A percentile compares a stretch with the other conserved stretches of the same genome.
Evolutionary conservation across 108 stramenopile genomes (phyloP).

Genomic region (Cafeteria roenbergensis): DNA sequence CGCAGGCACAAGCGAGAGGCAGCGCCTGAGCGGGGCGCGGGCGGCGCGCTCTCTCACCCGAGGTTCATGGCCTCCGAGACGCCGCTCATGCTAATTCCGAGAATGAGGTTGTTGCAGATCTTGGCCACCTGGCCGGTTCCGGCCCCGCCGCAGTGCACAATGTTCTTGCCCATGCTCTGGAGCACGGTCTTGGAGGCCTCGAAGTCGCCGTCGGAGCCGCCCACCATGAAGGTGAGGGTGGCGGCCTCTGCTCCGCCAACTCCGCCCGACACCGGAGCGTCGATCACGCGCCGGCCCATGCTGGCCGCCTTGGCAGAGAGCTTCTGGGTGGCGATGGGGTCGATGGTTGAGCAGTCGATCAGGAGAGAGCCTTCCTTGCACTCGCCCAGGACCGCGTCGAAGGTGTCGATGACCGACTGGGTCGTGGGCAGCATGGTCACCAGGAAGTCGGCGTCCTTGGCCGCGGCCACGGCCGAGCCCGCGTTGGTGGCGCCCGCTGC

Average conservation of each 20-base stretch:
- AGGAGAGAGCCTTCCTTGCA: constrained; percentile 31
- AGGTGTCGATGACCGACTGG: constrained; percentile 32
- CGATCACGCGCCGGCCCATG: constrained; percentile 28
- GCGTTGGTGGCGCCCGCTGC: constrained; percentile 21
- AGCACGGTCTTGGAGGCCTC: constrained; percentile 42
- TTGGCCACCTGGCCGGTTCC: constrained; percentile 69
- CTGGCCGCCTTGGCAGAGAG: constrained; percentile 21
- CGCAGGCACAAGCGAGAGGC: too few species aligned
- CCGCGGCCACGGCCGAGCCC: constrained; percentile 26
- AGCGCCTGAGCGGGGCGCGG: too few species aligned
- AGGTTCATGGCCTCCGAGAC: constrained; percentile 81
- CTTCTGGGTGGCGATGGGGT: constrained; percentile 38
- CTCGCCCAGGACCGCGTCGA: constrained; percentile 17
- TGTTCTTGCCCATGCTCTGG: constrained; percentile 56
- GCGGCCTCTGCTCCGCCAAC: constrained; percentile 67
- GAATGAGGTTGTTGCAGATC: constrained; percentile 78
- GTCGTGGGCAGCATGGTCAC: constrained; percentile 66
- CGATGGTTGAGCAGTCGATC: constrained; percentile 66
- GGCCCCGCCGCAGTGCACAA: constrained; percentile 59
- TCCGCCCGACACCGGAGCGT: constrained; percentile 87
- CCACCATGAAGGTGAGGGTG: constrained; percentile 84
- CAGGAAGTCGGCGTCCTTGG: constrained; percentile 27
- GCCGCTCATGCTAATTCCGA: constrained; percentile 78
- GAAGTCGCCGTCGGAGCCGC: constrained; percentile 44
- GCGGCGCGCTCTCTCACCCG: too few species aligned